Base-by-base conservation (phyloP, 352 stramenopile species). In the Phytophthora sp. region DNA sequence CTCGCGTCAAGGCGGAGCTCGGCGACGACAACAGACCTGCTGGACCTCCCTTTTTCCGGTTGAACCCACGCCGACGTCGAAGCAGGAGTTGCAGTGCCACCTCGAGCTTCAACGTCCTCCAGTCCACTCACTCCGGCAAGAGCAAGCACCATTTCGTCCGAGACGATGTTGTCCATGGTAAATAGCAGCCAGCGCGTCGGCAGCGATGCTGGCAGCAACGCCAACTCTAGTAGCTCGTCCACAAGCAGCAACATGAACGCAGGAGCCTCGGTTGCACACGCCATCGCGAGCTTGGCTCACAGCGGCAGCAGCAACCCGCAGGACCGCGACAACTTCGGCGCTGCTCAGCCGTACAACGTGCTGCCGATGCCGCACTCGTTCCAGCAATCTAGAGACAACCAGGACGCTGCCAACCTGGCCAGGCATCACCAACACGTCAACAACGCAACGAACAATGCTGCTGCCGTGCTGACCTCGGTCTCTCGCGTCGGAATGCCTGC, bases 91-190 rank as follows among this genome's bases (percentile, higher is more conserved):
- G 53, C 44, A 67, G 27, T 59, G 26, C 41, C 21, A 32, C 42
- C 12, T 24, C 39, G 27, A 61, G 61, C 66, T 61, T 74, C 54
- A 74, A 71, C 66, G 44, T 71, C 31, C 20, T 56, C 12, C 24
- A 20, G 49, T 52, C 27, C 48, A 63, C 41, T 31, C 1, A 20
- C n/a, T 35, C 62, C 42, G 3, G 44, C 31, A 52, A 62, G 46
- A 58, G 31, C 31, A 50, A 62, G 24, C 61, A 63, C 54, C 48
- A 77, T 74, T 61, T 18, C 42, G 46, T 52, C 58, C 44, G 45
- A 76, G 27, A 74, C 60, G 13, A 89, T 88, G 79, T 56, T 90
- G 38, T 80, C 81, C 23, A 88, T 90, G 77, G 67, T 90, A 32
- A 88, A 72, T 63, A 74, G 57, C 49, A 74, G 39, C 51, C 64